A percentile compares a stretch with the other conserved stretches of the same genome.
These are phyloP conservation scores for Malania oleifera DNA, from an alignment of 164 flowering plant genomes.

Conservation along the genomic window DNA sequence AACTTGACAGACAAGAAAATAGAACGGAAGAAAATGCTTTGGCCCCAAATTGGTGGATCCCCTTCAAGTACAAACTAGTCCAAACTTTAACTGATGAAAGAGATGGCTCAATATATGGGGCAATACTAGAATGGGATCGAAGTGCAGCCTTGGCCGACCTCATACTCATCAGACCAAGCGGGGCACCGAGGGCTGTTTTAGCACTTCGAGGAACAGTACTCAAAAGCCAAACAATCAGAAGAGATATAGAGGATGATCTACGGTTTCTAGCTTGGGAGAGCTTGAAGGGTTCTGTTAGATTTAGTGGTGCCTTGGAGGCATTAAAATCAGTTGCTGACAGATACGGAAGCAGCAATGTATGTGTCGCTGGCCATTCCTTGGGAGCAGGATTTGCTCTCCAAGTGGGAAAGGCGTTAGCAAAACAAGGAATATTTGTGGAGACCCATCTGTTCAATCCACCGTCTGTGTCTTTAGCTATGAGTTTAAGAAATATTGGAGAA, in stretches of 20 bases:
- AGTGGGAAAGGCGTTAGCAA: constrained; percentile 80
- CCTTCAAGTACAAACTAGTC: constrained; percentile 76
- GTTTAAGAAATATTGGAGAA: constrained; percentile 68
- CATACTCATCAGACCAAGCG: constrained; percentile 71
- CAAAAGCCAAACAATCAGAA: constrained; percentile 69
- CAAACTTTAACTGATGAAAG: constrained; percentile 66
- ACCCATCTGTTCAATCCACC: constrained; percentile 96
- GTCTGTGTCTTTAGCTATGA: constrained; percentile 80
- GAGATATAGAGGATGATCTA: constrained; percentile 92
- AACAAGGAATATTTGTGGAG: constrained; percentile 76
- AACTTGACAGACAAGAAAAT: constrained; percentile 89
- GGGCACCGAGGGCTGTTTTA: constrained; percentile 86
- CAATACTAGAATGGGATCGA: constrained; percentile 88
- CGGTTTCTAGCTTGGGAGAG: constrained; percentile 93
- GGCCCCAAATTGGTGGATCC: constrained; percentile 96
- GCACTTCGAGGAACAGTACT: constrained; percentile 86
- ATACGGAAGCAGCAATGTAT: constrained; percentile 74
- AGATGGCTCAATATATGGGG: constrained; percentile 89
- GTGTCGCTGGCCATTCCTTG: constrained; percentile 84
- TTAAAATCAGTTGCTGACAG: constrained; percentile 38
- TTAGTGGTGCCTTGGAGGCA: constrained; percentile 54
- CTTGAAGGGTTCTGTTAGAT: constrained; percentile 80
- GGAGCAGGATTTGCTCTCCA: constrained; percentile 99
- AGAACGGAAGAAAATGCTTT: constrained; percentile 55
- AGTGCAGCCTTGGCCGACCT: constrained; percentile 75